Evolutionary conservation across 331 rosid genomes (phyloP), one percentile per base, ranked within the genome.

Genomic region (Quercus tomentella): DNA sequence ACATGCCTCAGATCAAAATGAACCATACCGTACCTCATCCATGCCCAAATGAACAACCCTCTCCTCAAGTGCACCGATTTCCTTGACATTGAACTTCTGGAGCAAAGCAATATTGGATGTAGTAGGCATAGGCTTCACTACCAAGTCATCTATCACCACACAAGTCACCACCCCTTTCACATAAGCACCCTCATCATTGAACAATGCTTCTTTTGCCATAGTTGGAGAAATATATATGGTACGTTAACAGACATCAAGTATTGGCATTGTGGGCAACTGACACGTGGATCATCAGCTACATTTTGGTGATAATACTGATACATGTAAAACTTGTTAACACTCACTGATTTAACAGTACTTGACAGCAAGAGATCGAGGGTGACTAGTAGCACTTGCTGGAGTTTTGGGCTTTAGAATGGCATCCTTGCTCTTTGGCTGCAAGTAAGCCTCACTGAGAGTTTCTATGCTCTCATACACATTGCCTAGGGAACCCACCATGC

Each of bases 131-230:
- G 84, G 88, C 69, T 21, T 74, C 6, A 88, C 82, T 0, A 52
- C 76, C 15, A 88, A 60, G 65, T 92, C 85, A 74, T 90, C 94
- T 88, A 81, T 88, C 11, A 84, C 79, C 88, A 82, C 87, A 65
- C 79, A 92, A 1, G 90, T 87, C 0, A 83, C 78, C 1, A 81
- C 37, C 0, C 63, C 90, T 51, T 79, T 86, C 58, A 84, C 90
- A 55, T 79, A 91, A 0, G 89, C 89, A 54, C 21, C 55, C 6
- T 10, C 4, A 1, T 43, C 63, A 5, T 28, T 1, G 2, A 21
- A 3, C 16, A 0, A 0, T 2, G 1, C 51, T 3, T 25, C 70
- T 4, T 4, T 4, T 51, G 58, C 30, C 25, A 15, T 30, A 1
- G 8, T 61, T 6, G 12, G 52, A 4, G 77, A 11, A 0, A 6